A percentile compares a stretch with the other conserved stretches of the same genome.
These are phyloP conservation scores for Dactylis glomerata DNA, from an alignment of 176 grass and related monocot genomes.

Conservation along the genomic window DNA sequence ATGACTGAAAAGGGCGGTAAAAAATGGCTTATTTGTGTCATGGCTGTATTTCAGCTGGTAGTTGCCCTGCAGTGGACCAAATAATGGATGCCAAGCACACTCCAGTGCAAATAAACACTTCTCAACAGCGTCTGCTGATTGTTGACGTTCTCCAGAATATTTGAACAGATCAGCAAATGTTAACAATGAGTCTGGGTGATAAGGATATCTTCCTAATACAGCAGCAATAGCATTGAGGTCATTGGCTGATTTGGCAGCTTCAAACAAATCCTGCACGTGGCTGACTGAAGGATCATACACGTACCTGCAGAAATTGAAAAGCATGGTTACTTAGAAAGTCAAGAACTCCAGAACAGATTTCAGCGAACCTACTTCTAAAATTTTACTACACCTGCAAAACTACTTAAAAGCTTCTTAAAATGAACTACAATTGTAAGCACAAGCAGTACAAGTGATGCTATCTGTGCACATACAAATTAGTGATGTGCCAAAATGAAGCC, in stretches of 20 bases:
- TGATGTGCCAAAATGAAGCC: not conserved
- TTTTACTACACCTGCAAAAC: not conserved
- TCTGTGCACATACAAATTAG: not conserved
- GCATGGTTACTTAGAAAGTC: slow-evolving; percentile 8
- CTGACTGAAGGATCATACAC: slow-evolving; percentile 54
- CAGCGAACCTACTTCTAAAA: not conserved
- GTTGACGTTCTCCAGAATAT: slow-evolving; percentile 97
- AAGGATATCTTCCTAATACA: slow-evolving; percentile 68
- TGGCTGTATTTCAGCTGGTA: slow-evolving; percentile 76
- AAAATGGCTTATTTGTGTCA: slow-evolving; percentile 86
- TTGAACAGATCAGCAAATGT: slow-evolving; percentile 96
- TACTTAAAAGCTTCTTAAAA: not conserved
- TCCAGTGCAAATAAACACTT: slow-evolving; percentile 93
- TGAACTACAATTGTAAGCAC: not conserved
- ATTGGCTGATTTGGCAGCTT: slow-evolving; percentile 84
- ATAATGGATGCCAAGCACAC: slow-evolving; percentile 83
- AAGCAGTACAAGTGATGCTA: not conserved
- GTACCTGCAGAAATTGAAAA: slow-evolving; percentile 51
- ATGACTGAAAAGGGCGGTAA: slow-evolving; percentile 84
- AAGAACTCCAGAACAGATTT: not conserved
- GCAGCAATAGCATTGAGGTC: slow-evolving; percentile 84
- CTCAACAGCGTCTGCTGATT: slow-evolving; percentile 69
- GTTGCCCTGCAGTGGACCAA: slow-evolving; percentile 66
- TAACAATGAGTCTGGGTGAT: slow-evolving; percentile 84
- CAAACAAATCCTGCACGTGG: slow-evolving; percentile 84